Evolutionary conservation across 2,329 filamentous ascomycete species (phyloP).

Genomic region (Claviceps sorghi): DNA sequence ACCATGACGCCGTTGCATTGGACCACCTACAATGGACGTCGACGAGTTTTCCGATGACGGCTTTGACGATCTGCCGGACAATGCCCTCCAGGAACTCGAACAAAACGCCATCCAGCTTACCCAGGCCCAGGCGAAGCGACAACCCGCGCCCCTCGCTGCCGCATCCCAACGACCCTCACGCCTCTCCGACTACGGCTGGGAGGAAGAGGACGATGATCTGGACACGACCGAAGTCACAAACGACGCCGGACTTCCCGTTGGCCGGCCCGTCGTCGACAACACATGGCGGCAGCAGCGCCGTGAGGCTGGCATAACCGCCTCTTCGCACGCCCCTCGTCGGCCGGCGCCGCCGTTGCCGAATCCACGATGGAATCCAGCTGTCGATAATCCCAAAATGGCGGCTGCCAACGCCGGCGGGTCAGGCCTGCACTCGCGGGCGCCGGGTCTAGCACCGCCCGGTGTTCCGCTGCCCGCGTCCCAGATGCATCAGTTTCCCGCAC

Average conservation of each 20-base stretch:
- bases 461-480: conserved; percentile 17
- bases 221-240: conserved; percentile 44
- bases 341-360: conserved; percentile 20
- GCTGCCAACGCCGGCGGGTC: conserved; percentile 6
- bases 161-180: conserved; percentile 14
- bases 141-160: conserved; percentile 11
- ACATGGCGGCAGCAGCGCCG: conserved; percentile 20
- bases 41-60: conserved; percentile 51
- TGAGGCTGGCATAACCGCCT: conserved; percentile 5
- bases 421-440: conserved; percentile 7
- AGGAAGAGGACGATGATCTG: conserved; percentile 43
- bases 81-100: conserved; percentile 46
- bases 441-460: conserved; percentile 7
- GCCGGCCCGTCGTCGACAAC: conserved; percentile 22
- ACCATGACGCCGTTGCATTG: conserved; percentile 6
- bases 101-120: conserved; percentile 48
- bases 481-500: conserved; percentile 14
- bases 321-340: conserved; percentile 12
- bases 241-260: conserved; percentile 26
- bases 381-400: conserved; percentile 13
- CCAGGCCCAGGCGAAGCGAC: conserved; percentile 23
- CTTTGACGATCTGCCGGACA: conserved; percentile 44
- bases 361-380: conserved; percentile 24
- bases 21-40: conserved; percentile 21
- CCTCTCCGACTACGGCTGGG: conserved; percentile 26